Base-by-base conservation (phyloP, 2,329 filamentous ascomycete genomes). In the Ophiostoma triangulosporum region DNA sequence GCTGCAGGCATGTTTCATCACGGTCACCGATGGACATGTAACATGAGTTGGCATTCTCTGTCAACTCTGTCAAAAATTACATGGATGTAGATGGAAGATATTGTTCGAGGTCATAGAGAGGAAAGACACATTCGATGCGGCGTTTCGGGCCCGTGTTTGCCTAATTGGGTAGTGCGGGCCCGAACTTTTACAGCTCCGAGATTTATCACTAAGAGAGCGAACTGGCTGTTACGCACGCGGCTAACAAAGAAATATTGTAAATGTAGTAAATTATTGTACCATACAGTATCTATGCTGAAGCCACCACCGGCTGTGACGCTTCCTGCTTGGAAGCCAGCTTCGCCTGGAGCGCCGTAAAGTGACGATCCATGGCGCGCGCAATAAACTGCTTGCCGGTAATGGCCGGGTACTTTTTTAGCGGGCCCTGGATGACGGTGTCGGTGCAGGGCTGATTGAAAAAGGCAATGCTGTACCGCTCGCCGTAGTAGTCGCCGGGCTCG, bases 361-460 rank as follows among this genome's bases (percentile, higher is more conserved):
- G 58, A n/a, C 54, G 52, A 22, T 55, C 46, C 60, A 62, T 62
- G 54, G 60, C 60, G 35, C 29, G 31, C 32, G 56, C 46, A 14
- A 75, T 82, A 59, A 84, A 83, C 62, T 83, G 70, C 52, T 72
- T 73, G 2, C 79, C 80, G 0, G 78, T 82, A 14, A 83, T 71
- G 54, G 71, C 62, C 2, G 77, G 74, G 64, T 83, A 84, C 65
- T 82, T 84, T 66, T 78, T 77, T 62, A 66, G 49, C 2, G 77
- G 79, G 0, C 80, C 81, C 61, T 82, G 78, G 36, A 83, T 80
- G 57, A 70, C 61, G 9, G 73, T 72, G 63, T 80, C 75, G 53
- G 71, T 73, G 62, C 73, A 75, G 0, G 80, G 78, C 78, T 66
- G 57, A 54, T 59, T 80, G 80, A 65, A 81, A 60, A 76, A 84